Evolutionary conservation across 2,329 filamentous ascomycete genomes (phyloP).

Genomic region (Chaetomiaceae sp.): DNA sequence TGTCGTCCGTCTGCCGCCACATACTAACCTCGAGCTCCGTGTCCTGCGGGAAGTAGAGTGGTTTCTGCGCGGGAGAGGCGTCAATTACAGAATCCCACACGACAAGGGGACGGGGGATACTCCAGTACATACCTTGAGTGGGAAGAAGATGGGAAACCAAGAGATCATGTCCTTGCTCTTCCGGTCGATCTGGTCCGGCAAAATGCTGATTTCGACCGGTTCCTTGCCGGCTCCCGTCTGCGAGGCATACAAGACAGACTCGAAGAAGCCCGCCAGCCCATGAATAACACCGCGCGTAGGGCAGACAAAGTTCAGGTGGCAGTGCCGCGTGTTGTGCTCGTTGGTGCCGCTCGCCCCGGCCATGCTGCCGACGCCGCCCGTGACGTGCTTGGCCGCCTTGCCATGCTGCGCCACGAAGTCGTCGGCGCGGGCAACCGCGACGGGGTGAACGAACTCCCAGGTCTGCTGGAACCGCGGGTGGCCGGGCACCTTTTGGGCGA

Average conservation of each 20-base stretch:
- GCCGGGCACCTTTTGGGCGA: slow-evolving; percentile 58
- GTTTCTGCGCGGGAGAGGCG: slow-evolving; percentile 55
- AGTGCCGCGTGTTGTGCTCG: slow-evolving; percentile 82
- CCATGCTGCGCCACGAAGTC: slow-evolving; percentile 37
- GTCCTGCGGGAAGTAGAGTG: slow-evolving; percentile 77
- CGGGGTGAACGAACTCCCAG: slow-evolving; percentile 75
- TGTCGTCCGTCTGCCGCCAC: slow-evolving; percentile 92
- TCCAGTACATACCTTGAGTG: slow-evolving; percentile 65
- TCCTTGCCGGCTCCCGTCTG: slow-evolving; percentile 33
- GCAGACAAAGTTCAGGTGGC: slow-evolving; percentile 71
- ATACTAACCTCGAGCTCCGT: slow-evolving; percentile 86
- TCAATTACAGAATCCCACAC: neutral
- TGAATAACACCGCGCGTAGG: slow-evolving; percentile 77
- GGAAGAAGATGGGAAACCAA: slow-evolving; percentile 99
- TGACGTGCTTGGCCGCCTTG: slow-evolving; percentile 54
- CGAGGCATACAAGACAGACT: slow-evolving; percentile 80
- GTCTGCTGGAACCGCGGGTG: slow-evolving; percentile 63
- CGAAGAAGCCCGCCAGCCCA: slow-evolving; percentile 90
- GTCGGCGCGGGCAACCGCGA: slow-evolving; percentile 41
- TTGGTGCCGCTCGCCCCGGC: slow-evolving; percentile 74
- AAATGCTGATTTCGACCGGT: slow-evolving; percentile 81
- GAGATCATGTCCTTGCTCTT: slow-evolving; percentile 99
- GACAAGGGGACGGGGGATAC: neutral
- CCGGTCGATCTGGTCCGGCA: slow-evolving; percentile 81
- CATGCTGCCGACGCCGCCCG: slow-evolving; percentile 66